Base-by-base conservation (phyloP, 2,329 filamentous ascomycete species). In the Beauveria caledonica region DNA sequence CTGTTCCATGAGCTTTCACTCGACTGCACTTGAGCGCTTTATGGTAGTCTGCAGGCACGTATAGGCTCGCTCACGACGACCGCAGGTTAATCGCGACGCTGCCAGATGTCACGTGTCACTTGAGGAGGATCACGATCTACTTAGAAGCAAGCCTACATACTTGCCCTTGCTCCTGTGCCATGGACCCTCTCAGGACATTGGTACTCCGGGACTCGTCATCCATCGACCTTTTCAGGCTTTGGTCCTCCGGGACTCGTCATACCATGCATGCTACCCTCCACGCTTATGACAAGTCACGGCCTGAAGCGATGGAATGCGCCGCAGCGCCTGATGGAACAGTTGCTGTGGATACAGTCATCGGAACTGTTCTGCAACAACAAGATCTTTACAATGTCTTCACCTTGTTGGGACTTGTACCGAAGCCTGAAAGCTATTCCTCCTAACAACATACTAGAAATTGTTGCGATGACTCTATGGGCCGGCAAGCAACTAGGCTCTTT, bases 241-340 rank as follows among this genome's bases (percentile, higher is more conserved):
- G 8, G 15, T 36, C 44, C 39, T 27, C n/a, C 2, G 6, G 29
- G 52, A 29, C 52, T 55, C 13, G 33, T 21, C 51, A 10, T 39
- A 53, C 15, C 33, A 39, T 29, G 27, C 42, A 53, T 19, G 53
- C n/a, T 25, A 17, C 17, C 53, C 36, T 17, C 15, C 27, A 55
- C 39, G 13, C 27, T 6, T 33, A 48, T 46, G 53, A 50, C 55
- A 40, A 50, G 45, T 58, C 55, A 36, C 19, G 19, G 33, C 23
- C 33, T 21, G 10, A 29, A 21, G 17, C 42, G n/a, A 36, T 42
- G 19, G 29, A 25, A 49, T 44, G 17, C 46, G 46, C 36, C 25
- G 19, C 45, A 27, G 56, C 56, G 56, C 56, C 39, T 33, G 36
- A 51, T 51, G 48, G 23, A 58, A 58, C 56, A 45, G 23, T 23